Conservation (phyloP, 83 land plant species). For the Diphasiastrum complanatum region DNA sequence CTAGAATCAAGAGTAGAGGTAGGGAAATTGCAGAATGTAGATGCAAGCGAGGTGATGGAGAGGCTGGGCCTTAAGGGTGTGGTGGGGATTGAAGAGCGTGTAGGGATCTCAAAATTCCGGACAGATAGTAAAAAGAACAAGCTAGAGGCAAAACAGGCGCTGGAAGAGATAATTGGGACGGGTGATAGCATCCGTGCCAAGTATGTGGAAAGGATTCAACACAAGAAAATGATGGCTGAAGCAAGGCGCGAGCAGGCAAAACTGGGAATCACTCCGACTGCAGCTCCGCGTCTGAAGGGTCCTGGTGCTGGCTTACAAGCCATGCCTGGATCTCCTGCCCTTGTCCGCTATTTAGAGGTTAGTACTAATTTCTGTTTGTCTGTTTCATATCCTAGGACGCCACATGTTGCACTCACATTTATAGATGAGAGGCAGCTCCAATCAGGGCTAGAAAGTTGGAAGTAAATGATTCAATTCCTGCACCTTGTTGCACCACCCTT, state of each 20-base stretch:
- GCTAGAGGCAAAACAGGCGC: constrained; percentile 22
- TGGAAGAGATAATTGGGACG: constrained; percentile 33
- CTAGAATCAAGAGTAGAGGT: neutral
- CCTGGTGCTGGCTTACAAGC: constrained; percentile 18
- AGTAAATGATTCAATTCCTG: too few relatives aligned
- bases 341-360: constrained; percentile 31
- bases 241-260: constrained; percentile 32
- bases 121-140: constrained; percentile 6
- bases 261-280: constrained; percentile 23
- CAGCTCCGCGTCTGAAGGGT: constrained; percentile 7
- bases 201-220: constrained; percentile 22
- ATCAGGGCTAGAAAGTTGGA: too few relatives aligned
- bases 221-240: constrained; percentile 30
- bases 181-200: constrained; percentile 35
- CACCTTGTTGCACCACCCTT: too few relatives aligned
- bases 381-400: too few relatives aligned
- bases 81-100: constrained; percentile 22
- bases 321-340: constrained; percentile 33
- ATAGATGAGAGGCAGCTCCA: too few relatives aligned
- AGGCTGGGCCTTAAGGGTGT: constrained; percentile 23
- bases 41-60: constrained; percentile 23
- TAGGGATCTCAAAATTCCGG: neutral
- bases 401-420: too few relatives aligned
- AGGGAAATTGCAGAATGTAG: constrained; percentile 6
- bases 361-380: neutral